These are phyloP conservation scores for Auriscalpium microsporum DNA, from an alignment of 768 basidiomycete species.

Conservation along the genomic window DNA sequence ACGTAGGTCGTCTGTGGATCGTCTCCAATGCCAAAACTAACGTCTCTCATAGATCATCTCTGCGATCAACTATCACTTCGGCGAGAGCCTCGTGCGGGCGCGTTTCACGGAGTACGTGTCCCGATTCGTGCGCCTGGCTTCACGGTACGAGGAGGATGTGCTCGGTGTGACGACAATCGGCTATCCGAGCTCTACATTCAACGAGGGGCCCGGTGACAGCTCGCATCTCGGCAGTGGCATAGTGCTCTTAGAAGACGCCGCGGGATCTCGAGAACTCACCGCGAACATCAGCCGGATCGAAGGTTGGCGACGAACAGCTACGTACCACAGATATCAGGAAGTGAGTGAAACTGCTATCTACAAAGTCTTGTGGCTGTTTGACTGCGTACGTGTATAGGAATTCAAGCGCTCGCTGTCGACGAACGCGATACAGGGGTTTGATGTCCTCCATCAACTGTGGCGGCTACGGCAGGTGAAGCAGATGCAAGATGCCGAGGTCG, in stretches of 20 bases:
- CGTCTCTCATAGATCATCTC: constrained; percentile 52
- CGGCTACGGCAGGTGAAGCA: constrained; percentile 68
- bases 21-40: neutral
- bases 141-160: constrained; percentile 84
- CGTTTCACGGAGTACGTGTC: constrained; percentile 84
- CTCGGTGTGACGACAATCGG: constrained; percentile 69
- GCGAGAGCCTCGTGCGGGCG: constrained; percentile 79
- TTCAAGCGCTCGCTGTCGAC: constrained; percentile 45
- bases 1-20: constrained; percentile 46
- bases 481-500: constrained; percentile 65
- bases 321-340: constrained; percentile 62
- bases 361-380: constrained; percentile 1
- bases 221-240: constrained; percentile 72
- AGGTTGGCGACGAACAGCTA: constrained; percentile 82
- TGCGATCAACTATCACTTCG: constrained; percentile 87
- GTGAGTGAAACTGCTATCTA: constrained; percentile 35
- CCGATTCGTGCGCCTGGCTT: constrained; percentile 83
- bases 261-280: constrained; percentile 59
- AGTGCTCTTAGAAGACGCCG: constrained; percentile 64
- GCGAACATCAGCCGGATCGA: constrained; percentile 82
- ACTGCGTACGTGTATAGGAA: constrained; percentile 41
- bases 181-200: constrained; percentile 50
- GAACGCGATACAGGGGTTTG: constrained; percentile 69
- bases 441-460: constrained; percentile 78
- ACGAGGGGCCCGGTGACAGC: constrained; percentile 31